Conservation (phyloP, 306 rosid species). For the Citrullus colocynthis region DNA sequence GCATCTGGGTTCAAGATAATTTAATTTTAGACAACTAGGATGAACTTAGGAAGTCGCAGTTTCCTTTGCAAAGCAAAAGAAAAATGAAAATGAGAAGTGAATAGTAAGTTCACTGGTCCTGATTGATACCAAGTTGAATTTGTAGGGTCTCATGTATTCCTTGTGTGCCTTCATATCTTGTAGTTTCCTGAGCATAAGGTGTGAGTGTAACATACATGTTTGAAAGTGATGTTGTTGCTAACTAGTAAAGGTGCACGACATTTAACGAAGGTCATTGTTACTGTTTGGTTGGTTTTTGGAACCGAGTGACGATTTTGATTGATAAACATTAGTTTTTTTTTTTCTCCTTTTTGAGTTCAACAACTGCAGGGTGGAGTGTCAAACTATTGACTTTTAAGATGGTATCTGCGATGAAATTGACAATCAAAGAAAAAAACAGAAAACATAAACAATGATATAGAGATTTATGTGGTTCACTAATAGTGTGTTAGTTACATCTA, state of each 20-base stretch:
- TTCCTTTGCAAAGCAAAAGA: neutral
- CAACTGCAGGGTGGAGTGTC: neutral
- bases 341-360: neutral
- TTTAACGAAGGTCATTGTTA: neutral
- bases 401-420: no score
- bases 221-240: neutral
- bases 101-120: neutral
- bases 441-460: no score
- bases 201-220: neutral
- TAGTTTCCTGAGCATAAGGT: neutral
- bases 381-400: neutral
- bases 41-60: neutral
- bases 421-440: no score
- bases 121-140: neutral
- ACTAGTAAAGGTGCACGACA: neutral
- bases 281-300: neutral
- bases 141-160: neutral
- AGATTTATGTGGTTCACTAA: no score
- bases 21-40: neutral
- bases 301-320: neutral
- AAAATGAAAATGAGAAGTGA: neutral
- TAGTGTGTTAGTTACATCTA: no score
- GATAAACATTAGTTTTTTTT: no score
- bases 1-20: neutral
- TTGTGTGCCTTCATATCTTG: neutral